Percentiles rank a stretch among this genome's conserved stretches.
phyloP scores from a whole-genome alignment of 1,284 basidiomycete species.

The Ustilago shanxiensis region DNA sequence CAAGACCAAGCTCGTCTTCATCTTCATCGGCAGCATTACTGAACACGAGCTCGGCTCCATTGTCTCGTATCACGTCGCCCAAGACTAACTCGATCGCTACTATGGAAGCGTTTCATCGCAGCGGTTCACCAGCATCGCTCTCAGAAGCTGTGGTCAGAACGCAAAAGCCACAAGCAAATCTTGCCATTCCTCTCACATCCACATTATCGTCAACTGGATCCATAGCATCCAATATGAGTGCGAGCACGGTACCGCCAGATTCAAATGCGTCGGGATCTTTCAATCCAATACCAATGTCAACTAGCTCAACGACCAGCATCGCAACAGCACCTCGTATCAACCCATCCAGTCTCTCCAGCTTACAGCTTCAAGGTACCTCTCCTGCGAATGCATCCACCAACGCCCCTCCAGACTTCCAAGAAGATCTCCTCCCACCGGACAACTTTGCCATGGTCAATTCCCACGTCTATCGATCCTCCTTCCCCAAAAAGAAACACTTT shows the following conservation, averaged over 20 bases:
- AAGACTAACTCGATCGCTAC: slow-evolving; percentile 20
- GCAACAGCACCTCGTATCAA: slow-evolving; percentile 3
- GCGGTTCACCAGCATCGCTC: slow-evolving; percentile 31
- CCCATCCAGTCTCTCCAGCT: slow-evolving; percentile 5
- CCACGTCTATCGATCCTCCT: slow-evolving; percentile 73
- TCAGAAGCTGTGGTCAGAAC: slow-evolving; percentile 22
- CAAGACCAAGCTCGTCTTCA: slow-evolving; percentile 26
- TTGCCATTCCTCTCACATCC: slow-evolving; percentile 19
- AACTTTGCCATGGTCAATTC: slow-evolving; percentile 71
- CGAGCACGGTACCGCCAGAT: slow-evolving; percentile 4
- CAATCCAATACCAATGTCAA: slow-evolving; percentile 22
- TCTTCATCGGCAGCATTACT: slow-evolving; percentile 21
- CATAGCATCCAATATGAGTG: slow-evolving; percentile 16
- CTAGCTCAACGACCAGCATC: slow-evolving; percentile 20
- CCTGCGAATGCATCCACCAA: slow-evolving; percentile 9
- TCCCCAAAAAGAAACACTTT: slow-evolving; percentile 74
- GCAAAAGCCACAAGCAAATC: background rate
- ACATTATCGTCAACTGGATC: slow-evolving; percentile 36
- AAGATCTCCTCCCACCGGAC: slow-evolving; percentile 65
- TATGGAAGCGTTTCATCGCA: slow-evolving; percentile 25
- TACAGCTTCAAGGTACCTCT: background rate
- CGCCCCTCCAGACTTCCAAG: slow-evolving; percentile 21
- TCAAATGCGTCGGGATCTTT: background rate
- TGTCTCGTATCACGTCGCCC: slow-evolving; percentile 33
- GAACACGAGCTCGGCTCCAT: slow-evolving; percentile 17